Percentiles rank a stretch among this genome's conserved stretches.
phyloP scores from a whole-genome alignment of 495 filamentous ascomycete species.

The Xylaria nigripes region DNA sequence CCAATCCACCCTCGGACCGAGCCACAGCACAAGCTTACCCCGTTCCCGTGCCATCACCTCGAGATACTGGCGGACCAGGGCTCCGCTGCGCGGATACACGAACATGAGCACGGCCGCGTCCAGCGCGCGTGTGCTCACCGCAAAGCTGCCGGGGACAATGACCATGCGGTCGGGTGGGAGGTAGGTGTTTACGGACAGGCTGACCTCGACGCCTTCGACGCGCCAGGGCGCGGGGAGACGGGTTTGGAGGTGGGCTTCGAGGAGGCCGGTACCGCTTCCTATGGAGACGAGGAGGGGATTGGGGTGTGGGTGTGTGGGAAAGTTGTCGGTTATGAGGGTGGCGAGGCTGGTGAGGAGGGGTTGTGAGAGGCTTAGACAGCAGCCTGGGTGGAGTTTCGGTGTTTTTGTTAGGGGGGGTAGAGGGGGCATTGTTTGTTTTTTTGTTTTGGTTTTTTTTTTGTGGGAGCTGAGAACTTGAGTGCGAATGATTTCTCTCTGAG shows the following conservation, averaged over 20 bases:
- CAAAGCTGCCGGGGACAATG: conserved; percentile 1
- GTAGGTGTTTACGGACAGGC: conserved; percentile 2
- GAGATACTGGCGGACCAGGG: conserved; percentile 4
- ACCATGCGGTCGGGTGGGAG: conserved; percentile 1
- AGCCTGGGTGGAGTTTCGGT: background rate
- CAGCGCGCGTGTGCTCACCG: background rate
- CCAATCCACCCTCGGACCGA: conserved; percentile 8
- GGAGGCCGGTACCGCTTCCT: conserved; percentile 6
- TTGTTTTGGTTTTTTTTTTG: background rate
- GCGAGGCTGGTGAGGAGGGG: background rate
- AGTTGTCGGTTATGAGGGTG: background rate
- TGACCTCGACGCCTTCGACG: conserved; percentile 6
- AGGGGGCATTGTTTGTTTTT: background rate
- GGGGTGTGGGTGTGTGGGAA: background rate
- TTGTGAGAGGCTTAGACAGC: conserved; percentile 1
- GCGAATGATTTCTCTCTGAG: too few relatives aligned
- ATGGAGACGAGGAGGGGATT: conserved; percentile 1
- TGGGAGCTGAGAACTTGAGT: too few relatives aligned
- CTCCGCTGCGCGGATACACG: conserved; percentile 4
- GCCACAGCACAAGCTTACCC: background rate
- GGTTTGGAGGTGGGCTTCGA: background rate
- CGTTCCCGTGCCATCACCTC: background rate
- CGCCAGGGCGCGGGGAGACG: background rate
- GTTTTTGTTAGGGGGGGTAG: conserved; percentile 1
- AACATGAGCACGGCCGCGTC: conserved; percentile 4